phyloP scores from a whole-genome alignment of 1,284 basidiomycete species.

The Microbotryum lychnidis-dioicae region DNA sequence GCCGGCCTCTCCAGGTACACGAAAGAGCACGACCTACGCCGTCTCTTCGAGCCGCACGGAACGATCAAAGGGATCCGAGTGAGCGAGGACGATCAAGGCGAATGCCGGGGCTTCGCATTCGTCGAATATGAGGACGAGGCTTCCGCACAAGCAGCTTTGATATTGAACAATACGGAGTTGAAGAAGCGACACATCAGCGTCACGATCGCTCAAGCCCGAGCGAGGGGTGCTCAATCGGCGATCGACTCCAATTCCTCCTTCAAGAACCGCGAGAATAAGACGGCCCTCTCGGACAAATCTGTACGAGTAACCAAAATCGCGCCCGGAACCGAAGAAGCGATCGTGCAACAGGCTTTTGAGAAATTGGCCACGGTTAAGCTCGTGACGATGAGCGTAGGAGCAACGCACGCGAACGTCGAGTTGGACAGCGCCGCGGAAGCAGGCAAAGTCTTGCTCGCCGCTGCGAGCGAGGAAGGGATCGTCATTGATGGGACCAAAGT shows the following conservation, averaged over 20 bases:
- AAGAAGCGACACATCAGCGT: constrained; percentile 77
- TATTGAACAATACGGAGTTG: constrained; percentile 72
- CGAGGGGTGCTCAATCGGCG: constrained; percentile 43
- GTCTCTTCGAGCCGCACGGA: constrained; percentile 70
- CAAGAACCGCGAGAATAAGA: constrained; percentile 30
- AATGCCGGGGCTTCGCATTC: constrained; percentile 81
- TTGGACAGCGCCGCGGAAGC: constrained; percentile 68
- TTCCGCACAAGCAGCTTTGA: constrained; percentile 61
- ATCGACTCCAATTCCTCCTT: not conserved
- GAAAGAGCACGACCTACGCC: constrained; percentile 62
- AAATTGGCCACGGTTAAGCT: constrained; percentile 64
- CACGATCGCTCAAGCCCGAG: constrained; percentile 67
- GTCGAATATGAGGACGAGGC: constrained; percentile 78
- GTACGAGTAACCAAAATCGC: constrained; percentile 70
- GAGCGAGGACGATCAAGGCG: constrained; percentile 59
- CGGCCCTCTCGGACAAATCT: constrained; percentile 52
- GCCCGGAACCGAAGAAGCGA: constrained; percentile 64
- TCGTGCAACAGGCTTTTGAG: constrained; percentile 78
- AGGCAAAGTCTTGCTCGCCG: constrained; percentile 60
- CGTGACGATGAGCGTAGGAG: constrained; percentile 41
- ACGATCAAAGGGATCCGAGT: constrained; percentile 70
- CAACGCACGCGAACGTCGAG: constrained; percentile 57
- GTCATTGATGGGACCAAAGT: constrained; percentile 12
- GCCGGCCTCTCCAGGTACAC: constrained; percentile 69
- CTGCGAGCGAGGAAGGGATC: constrained; percentile 5